Conservation (phyloP, 768 basidiomycete genomes). For the Phlebiopsis flavidoalba region DNA sequence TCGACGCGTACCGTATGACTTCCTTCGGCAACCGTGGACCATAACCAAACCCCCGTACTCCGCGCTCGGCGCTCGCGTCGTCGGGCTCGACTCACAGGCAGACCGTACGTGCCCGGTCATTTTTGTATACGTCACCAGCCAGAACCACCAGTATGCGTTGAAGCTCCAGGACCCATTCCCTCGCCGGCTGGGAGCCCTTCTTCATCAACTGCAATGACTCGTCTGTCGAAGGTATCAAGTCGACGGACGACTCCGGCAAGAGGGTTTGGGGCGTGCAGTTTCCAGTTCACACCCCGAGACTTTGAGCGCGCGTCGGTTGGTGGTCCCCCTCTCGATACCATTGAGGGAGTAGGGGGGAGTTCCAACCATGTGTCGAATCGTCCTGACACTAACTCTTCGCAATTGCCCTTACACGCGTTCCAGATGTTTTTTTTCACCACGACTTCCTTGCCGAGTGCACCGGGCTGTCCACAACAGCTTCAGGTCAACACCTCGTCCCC, state of each 20-base stretch:
- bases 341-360: no score
- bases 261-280: slow-evolving; percentile 98
- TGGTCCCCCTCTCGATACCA: slow-evolving; percentile 97
- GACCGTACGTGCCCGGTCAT: no score
- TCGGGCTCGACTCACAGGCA: slow-evolving; percentile 90
- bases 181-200: slow-evolving; percentile 94
- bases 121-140: slow-evolving; percentile 97
- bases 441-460: slow-evolving; percentile 87
- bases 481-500: slow-evolving; percentile 17
- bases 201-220: slow-evolving; percentile 99
- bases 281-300: slow-evolving; percentile 99
- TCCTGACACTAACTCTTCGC: no score
- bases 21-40: slow-evolving; percentile 98
- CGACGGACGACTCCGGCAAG: slow-evolving; percentile 82
- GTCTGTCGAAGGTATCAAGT: slow-evolving; percentile 97
- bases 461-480: slow-evolving; percentile 50
- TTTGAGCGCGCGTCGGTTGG: no score
- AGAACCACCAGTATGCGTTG: slow-evolving; percentile 99
- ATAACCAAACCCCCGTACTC: slow-evolving; percentile 97
- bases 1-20: slow-evolving; percentile 98
- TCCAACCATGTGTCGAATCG: no score
- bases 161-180: slow-evolving; percentile 94
- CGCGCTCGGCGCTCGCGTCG: slow-evolving; percentile 92
- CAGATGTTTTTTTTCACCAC: slow-evolving; percentile 96
- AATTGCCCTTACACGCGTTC: not conserved